A percentile compares a stretch with the other conserved stretches of the same genome.
Conservation (phyloP, 805 yeast genomes). For the Metschnikowia bowlesiae region DNA sequence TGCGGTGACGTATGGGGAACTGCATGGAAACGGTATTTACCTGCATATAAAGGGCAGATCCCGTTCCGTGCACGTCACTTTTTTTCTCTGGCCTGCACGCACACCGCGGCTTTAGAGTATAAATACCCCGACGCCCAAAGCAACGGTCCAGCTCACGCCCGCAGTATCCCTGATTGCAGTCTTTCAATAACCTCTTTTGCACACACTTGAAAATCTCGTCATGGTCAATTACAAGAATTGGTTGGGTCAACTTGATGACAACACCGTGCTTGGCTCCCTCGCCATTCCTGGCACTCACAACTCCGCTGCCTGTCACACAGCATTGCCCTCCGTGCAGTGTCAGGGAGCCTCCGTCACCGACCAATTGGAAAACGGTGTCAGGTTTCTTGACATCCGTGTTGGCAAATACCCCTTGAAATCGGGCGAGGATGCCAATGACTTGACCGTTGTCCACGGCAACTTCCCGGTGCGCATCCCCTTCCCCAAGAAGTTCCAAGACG, state of each 20-base stretch:
- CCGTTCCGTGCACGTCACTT: background rate
- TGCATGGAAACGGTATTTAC: background rate
- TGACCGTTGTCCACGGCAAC: conserved; percentile 69
- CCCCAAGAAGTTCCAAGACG: conserved; percentile 48
- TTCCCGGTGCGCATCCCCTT: conserved; percentile 66
- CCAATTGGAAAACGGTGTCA: conserved; percentile 69
- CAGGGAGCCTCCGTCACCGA: conserved; percentile 57
- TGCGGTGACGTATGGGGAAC: background rate
- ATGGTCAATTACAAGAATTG: conserved; percentile 47
- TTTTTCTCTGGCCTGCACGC: background rate
- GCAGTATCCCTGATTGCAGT: background rate
- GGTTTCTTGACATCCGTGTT: conserved; percentile 66
- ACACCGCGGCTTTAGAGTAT: background rate
- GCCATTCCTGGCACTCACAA: conserved; percentile 86
- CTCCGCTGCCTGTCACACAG: conserved; percentile 66
- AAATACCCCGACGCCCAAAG: background rate
- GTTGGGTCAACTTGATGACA: conserved; percentile 52
- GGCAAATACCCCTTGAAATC: conserved; percentile 53
- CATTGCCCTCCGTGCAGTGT: conserved; percentile 74
- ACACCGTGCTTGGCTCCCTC: conserved; percentile 47
- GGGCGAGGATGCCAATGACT: conserved; percentile 48
- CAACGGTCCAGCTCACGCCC: background rate
- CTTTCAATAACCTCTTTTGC: background rate
- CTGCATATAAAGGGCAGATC: background rate
- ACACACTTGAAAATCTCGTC: conserved; percentile 14